Percentiles rank a stretch among this genome's conserved stretches.
These are phyloP conservation scores for Candida hispaniensis DNA, from an alignment of 805 yeast genomes.

Conservation along the genomic window DNA sequence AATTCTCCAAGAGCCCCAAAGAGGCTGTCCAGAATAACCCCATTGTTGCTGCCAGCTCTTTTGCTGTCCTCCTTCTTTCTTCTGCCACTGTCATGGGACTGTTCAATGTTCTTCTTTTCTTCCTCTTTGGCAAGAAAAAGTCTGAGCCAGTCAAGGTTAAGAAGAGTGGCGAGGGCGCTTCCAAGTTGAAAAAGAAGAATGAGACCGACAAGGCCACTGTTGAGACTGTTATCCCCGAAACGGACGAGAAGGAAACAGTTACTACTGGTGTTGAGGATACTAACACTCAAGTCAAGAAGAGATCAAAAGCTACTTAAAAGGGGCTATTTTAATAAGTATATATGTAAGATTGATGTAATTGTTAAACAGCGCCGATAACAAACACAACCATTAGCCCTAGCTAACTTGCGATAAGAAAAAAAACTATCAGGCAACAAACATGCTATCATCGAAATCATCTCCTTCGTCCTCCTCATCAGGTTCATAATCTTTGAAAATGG, in stretches of 20 bases:
- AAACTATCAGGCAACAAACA: too few relatives aligned
- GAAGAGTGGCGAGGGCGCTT: conserved; percentile 67
- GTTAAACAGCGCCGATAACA: too few relatives aligned
- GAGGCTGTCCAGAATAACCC: conserved; percentile 30
- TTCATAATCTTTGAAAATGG: conserved; percentile 43
- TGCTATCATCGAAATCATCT: conserved; percentile 23
- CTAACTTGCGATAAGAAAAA: too few relatives aligned
- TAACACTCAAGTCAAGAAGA: conserved; percentile 10
- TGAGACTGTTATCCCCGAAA: conserved; percentile 49
- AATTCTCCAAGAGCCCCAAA: conserved; percentile 26
- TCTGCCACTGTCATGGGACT: conserved; percentile 25
- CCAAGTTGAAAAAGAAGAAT: conserved; percentile 51
- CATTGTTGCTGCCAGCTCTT: conserved; percentile 26
- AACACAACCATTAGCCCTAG: too few relatives aligned
- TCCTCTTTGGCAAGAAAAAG: conserved; percentile 15
- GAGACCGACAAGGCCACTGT: conserved; percentile 54
- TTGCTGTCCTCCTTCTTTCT: conserved; percentile 20
- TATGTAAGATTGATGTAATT: too few relatives aligned
- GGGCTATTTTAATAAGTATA: too few relatives aligned
- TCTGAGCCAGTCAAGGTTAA: conserved; percentile 39
- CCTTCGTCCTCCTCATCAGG: conserved; percentile 35
- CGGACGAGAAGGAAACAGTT: conserved; percentile 78
- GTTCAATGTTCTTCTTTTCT: conserved; percentile 18
- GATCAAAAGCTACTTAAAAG: too few relatives aligned
- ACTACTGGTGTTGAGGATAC: conserved; percentile 26